Evolutionary conservation across 306 rosid genomes (phyloP).

Genomic region (Delonix regia): DNA sequence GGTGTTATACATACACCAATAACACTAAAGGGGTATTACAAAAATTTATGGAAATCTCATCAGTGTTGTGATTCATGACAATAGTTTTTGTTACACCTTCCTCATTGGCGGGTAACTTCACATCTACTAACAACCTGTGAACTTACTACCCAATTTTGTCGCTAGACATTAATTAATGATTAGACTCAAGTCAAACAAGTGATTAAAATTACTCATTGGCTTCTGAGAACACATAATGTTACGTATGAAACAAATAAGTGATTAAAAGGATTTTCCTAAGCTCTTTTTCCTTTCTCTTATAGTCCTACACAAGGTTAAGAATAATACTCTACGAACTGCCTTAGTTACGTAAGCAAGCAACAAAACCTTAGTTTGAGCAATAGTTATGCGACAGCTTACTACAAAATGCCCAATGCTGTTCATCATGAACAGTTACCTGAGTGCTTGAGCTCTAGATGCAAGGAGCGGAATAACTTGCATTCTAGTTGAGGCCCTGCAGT

Average conservation of each 20-base stretch:
- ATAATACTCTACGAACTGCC: background rate
- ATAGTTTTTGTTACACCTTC: background rate
- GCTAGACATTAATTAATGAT: background rate
- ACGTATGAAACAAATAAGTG: background rate
- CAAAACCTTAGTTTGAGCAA: background rate
- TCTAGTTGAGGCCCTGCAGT: conserved; percentile 61
- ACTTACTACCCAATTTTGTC: background rate
- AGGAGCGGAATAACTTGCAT: conserved; percentile 67
- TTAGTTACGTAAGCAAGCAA: background rate
- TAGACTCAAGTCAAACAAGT: background rate
- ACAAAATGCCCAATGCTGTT: background rate
- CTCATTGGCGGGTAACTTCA: background rate
- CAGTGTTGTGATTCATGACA: background rate
- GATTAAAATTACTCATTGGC: background rate
- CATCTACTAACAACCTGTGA: background rate
- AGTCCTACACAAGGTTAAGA: background rate
- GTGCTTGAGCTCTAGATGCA: conserved; percentile 79
- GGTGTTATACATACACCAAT: background rate
- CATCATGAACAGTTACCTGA: conserved; percentile 48
- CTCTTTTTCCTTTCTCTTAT: background rate
- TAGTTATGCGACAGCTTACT: background rate
- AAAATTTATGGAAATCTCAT: background rate
- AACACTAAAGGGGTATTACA: background rate
- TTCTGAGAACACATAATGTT: background rate
- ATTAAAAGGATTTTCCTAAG: background rate